Evolutionary conservation across 2,329 filamentous ascomycete genomes (phyloP), one percentile per base, ranked within the genome.

Genomic region (Cytospora piceae): DNA sequence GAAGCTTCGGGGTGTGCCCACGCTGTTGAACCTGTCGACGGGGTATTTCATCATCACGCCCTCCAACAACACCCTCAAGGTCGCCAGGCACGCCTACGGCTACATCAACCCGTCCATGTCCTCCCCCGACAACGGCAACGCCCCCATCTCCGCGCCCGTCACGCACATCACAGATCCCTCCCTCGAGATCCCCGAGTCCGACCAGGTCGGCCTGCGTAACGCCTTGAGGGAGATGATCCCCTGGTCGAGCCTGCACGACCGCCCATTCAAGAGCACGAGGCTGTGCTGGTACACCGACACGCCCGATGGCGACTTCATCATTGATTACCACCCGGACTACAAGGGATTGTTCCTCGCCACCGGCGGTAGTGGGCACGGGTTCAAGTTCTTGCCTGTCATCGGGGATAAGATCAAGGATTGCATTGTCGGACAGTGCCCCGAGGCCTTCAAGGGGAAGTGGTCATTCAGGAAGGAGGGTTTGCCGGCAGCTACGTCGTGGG

Each of bases 281-380:
- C 77, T 92, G 61, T 93, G 90, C 78, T 93, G 90, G 90, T 93
- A 93, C 74, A 87, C 87, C 6, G 90, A 93, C 77, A 93, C 90
- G 71, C 82, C 86, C 9, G 86, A 85, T 22, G 90, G 86, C 27
- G 87, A 93, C 73, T 93, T 91, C 78, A 81, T 93, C 63, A 82
- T 92, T 67, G 85, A 88, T 72, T 87, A 88, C 75, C 89, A 92
- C 71, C 90, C 90, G 0, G 77, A 80, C 20, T 85, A 85, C 75
- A 74, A 81, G 64, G 82, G 83, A 17, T 76, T 89, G 4, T 89
- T 90, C 71, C 71, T 90, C 29, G 85, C 85, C 0, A 88, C 86
- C 0, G 87, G 86, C 3, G 87, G 86, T 61, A 88, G 85, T 69
- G 87, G 87, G 3, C 87, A 90, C 73, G 88, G 77, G 6, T 91